Base-by-base conservation (phyloP, 805 yeast species). In the Metschnikowia cubensis region DNA sequence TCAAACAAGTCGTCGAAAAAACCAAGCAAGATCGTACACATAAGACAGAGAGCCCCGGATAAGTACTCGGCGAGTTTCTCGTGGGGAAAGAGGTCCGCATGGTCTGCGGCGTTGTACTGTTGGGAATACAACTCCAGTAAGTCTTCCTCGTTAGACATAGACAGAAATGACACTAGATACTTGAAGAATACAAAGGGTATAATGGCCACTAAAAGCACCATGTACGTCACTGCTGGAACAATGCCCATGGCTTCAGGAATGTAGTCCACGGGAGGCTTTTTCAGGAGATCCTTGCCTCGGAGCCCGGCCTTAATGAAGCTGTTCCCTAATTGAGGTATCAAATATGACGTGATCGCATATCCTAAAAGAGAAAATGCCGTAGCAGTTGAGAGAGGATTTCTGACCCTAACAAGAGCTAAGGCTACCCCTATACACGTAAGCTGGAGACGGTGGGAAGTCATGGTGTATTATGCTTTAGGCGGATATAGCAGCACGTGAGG, bases 221-320 rank as follows among this genome's bases (percentile, higher is more conserved):
- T 66, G 64, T 91, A 90, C 0, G 90, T 83, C 3, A 87, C 75
- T 0, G 96, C 94, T 4, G 89, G 80, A 0, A 92, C 85, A 2
- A 89, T 85, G n/a, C 99, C 99, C 74, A 92, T 83, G 0, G 95
- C 81, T 69, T 94, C 99, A 1, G 99, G 94, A 8, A 89, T 76
- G 35, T 63, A 67, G 10, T 31, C 47, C 2, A 83, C 73, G 0
- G 96, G 95, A n/a, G 81, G 81, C n/a, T 64, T 66, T 65, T 94
- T 94, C 40, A 90, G 84, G 62, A 90, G 59, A 65, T 94, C 99
- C 53, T 77, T 81, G 8, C 99, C 99, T 53, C 70, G 79, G n/a
- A 94, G 75, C 0, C 99, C 99, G 40, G 86, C 81, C 47, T 78
- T 77, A 20, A 87, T 76, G 66, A 91, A 91, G 38, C 82, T 74